Percentiles rank a stretch among this genome's conserved stretches.
These are phyloP conservation scores for Myriangium duriaei DNA, from an alignment of 2,329 filamentous ascomycete genomes.

Conservation along the genomic window DNA sequence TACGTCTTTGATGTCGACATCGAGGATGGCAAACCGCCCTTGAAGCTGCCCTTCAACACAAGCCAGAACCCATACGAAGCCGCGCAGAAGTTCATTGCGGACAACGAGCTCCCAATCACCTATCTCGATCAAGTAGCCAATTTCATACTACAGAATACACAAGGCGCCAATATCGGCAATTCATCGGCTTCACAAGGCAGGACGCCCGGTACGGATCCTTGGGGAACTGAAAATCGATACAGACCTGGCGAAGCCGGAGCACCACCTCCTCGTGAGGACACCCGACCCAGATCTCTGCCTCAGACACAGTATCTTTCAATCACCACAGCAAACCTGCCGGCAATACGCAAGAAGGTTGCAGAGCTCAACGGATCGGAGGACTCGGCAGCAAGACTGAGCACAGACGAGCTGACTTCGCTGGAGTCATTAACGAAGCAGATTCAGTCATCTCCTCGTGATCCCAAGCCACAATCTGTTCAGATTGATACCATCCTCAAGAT, in stretches of 20 bases:
- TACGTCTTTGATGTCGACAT: conserved; percentile 96
- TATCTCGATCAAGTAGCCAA: conserved; percentile 88
- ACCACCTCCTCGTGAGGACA: conserved; percentile 21
- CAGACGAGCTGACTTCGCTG: conserved; percentile 51
- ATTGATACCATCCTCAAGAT: conserved; percentile 52
- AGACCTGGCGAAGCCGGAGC: conserved; percentile 52
- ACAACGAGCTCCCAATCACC: conserved; percentile 74
- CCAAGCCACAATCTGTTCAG: conserved; percentile 23
- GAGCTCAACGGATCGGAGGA: conserved; percentile 47
- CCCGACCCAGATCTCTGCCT: conserved; percentile 52
- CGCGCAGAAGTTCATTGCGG: conserved; percentile 77
- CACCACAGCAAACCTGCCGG: conserved; percentile 54
- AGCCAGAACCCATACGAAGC: conserved; percentile 87
- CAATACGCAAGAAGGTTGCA: conserved; percentile 63
- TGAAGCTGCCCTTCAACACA: conserved; percentile 90
- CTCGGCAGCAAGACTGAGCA: conserved; percentile 6
- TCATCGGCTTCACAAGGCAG: conserved; percentile 29
- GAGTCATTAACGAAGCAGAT: conserved; percentile 50
- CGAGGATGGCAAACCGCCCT: conserved; percentile 79
- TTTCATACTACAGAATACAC: conserved; percentile 82
- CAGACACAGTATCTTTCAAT: conserved; percentile 72
- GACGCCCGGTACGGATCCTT: conserved; percentile 52
- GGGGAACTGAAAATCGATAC: conserved; percentile 67
- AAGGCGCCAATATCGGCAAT: conserved; percentile 66
- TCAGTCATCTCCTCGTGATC: conserved; percentile 39